Evolutionary conservation across 352 stramenopile genomes (phyloP), one percentile per base, ranked within the genome.

Genomic region (Phytophthora multivora): DNA sequence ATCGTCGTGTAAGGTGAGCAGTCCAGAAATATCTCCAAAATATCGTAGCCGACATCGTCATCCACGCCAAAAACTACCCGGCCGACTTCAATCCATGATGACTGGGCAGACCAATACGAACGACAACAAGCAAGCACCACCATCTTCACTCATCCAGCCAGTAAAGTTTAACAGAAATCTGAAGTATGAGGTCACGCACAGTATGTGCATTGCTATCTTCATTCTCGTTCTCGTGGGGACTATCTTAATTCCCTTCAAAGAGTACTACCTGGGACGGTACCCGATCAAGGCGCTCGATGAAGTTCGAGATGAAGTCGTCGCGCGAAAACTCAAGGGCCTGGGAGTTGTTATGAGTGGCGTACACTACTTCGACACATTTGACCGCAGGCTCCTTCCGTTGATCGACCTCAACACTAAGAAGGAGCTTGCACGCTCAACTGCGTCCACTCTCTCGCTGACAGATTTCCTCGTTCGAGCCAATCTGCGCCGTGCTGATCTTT

Each of bases 281-380:
- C 56, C 66, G 9, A 77, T 66, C 26, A 60, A 66, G 5, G 33
- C 53, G 28, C 66, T 77, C 52, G 60, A 69, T 46, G 47, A 64
- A 51, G 56, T 64, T 8, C 56, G 56, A 7, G 42, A 64, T 43
- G 56, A 64, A 31, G 30, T 62, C 13, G 69, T 65, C 7, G 65
- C 51, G 6, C 65, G 69, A 15, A 45, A 69, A 42, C 60, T 73
- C 35, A 47, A 51, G 23, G 33, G 59, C 30, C 23, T 77, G 16
- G 59, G 57, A 0, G 50, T 70, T 30, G 41, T 73, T 30, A 67
- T 58, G 2, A 72, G 50, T 19, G 43, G 47, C 11, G 47, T 74
- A 10, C 69, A 77, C 56, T 71, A 63, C 30, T 73, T 71, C 19
- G 64, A 71, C 39, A 70, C 68, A 26, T 76, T 73, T 25, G 53